These are phyloP conservation scores for Calonectria pseudoturangicola DNA, from an alignment of 2,329 filamentous ascomycete species.

Conservation along the genomic window DNA sequence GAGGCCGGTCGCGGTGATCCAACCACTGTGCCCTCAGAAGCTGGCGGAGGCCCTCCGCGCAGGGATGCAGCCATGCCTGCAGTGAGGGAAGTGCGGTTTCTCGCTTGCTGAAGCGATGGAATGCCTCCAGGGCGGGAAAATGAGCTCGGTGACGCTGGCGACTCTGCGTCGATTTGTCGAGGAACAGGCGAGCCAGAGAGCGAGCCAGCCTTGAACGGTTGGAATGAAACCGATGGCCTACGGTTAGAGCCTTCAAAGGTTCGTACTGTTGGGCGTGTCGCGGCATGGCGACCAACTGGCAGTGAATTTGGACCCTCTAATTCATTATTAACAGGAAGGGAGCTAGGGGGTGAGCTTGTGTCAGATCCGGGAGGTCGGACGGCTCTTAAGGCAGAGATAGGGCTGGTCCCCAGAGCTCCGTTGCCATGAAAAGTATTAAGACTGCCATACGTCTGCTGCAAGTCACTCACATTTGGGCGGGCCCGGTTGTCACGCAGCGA, in stretches of 20 bases:
- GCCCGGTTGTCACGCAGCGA: constrained; percentile 83
- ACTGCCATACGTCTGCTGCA: constrained; percentile 90
- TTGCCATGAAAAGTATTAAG: constrained; percentile 93
- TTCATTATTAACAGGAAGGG: constrained; percentile 67
- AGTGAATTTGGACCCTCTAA: constrained; percentile 70
- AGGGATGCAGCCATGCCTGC: constrained; percentile 85
- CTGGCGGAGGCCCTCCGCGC: constrained; percentile 77
- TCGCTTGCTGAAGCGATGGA: constrained; percentile 70
- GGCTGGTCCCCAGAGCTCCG: constrained; percentile 85
- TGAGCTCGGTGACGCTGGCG: constrained; percentile 74
- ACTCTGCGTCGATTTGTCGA: constrained; percentile 68
- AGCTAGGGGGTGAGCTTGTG: constrained; percentile 75
- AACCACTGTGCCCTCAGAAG: constrained; percentile 79
- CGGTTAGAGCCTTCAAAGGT: constrained; percentile 75
- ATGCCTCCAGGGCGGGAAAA: constrained; percentile 68
- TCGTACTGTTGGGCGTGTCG: constrained; percentile 62
- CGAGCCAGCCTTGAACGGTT: constrained; percentile 96
- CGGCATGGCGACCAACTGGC: constrained; percentile 65
- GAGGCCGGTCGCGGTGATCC: constrained; percentile 87
- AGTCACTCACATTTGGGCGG: constrained; percentile 70
- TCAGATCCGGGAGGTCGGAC: constrained; percentile 78
- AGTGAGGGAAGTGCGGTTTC: constrained; percentile 83
- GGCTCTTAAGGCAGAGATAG: constrained; percentile 87
- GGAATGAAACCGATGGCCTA: constrained; percentile 90
- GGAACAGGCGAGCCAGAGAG: constrained; percentile 89